Conservation (phyloP, 2,329 filamentous ascomycete genomes). For the Botryotinia narcissicola region DNA sequence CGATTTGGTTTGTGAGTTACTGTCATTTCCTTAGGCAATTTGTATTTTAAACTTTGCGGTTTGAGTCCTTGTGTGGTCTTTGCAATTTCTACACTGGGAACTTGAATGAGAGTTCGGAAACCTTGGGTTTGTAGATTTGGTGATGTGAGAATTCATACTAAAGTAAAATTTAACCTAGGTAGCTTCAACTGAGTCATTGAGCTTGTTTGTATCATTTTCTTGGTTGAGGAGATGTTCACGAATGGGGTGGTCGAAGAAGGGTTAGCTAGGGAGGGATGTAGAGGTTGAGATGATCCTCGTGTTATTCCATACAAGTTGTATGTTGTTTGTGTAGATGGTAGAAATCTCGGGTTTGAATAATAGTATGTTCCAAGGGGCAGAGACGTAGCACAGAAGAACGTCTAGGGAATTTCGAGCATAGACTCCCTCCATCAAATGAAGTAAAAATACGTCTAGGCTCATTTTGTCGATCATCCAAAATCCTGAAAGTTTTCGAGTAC, state of each 20-base stretch:
- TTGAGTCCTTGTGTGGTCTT: accelerated
- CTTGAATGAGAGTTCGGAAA: background rate
- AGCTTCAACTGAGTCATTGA: background rate
- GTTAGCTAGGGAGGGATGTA: background rate
- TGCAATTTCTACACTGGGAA: background rate
- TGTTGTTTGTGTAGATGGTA: background rate
- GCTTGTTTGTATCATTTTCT: background rate
- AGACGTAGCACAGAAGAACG: accelerated
- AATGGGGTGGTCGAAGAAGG: background rate
- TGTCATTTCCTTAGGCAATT: too few species aligned
- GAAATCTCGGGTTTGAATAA: background rate
- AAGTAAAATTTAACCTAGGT: background rate
- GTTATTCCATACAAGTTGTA: background rate
- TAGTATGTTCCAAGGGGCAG: too few species aligned
- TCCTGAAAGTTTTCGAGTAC: too few species aligned
- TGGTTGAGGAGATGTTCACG: background rate
- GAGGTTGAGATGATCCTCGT: background rate
- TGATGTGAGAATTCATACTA: too few species aligned
- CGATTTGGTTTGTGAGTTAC: too few species aligned
- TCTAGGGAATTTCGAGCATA: background rate
- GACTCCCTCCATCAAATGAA: background rate
- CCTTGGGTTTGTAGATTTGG: too few species aligned
- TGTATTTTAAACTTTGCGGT: too few species aligned
- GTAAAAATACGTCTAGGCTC: too few species aligned
- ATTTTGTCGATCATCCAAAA: too few species aligned